phyloP scores from a whole-genome alignment of 2,329 filamentous ascomycete genomes.

The Chrysoporthe deuterocubensis region DNA sequence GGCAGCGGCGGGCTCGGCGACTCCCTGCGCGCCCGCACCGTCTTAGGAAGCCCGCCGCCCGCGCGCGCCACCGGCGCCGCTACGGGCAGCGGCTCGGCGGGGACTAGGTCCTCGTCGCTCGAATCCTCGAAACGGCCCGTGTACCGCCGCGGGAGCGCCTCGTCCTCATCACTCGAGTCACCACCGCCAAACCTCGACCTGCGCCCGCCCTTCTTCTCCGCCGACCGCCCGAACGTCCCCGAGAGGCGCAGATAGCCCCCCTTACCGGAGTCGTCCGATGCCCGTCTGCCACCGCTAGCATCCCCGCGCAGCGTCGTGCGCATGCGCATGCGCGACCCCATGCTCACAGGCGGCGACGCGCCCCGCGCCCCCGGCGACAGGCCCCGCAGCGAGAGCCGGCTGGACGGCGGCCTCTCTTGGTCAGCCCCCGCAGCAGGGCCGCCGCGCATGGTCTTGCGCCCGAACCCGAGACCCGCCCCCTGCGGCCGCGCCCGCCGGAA shows the following conservation, averaged over 20 bases:
- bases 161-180: conserved; percentile 36
- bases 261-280: conserved; percentile 20
- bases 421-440: neutral
- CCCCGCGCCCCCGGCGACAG: conserved; percentile 64
- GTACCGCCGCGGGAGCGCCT: conserved; percentile 38
- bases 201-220: conserved; percentile 26
- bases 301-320: conserved; percentile 51
- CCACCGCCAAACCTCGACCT: conserved; percentile 38
- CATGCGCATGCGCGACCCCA: conserved; percentile 53
- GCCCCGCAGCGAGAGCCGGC: conserved; percentile 69
- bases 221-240: conserved; percentile 14
- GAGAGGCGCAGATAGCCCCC: conserved; percentile 26
- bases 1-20: conserved; percentile 42
- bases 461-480: conserved; percentile 60
- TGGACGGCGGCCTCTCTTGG: conserved; percentile 8
- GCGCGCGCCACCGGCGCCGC: conserved; percentile 13
- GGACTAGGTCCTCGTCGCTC: conserved; percentile 59
- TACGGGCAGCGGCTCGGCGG: conserved; percentile 37
- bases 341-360: conserved; percentile 44
- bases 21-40: neutral
- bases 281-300: neutral
- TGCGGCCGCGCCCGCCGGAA: conserved; percentile 69
- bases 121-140: conserved; percentile 64
- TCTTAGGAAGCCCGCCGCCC: neutral
- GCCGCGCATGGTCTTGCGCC: conserved; percentile 71